A percentile compares a stretch with the other conserved stretches of the same genome.
Conservation (phyloP, 2,329 filamentous ascomycete genomes). For the Colletotrichum noveboracense region DNA sequence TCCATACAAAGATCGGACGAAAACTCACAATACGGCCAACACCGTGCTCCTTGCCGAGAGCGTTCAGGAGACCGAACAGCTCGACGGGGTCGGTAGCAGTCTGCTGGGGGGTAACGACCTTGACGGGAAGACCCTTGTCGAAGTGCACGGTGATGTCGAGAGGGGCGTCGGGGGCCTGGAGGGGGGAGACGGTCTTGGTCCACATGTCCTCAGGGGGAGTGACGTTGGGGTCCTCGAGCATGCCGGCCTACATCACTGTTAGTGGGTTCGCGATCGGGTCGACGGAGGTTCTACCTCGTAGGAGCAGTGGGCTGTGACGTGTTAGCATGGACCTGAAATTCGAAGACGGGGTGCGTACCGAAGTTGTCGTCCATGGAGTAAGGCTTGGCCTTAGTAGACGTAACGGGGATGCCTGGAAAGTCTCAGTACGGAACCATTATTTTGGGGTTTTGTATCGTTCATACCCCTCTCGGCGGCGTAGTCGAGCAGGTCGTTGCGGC, state of each 20-base stretch:
- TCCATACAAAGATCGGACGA: not conserved
- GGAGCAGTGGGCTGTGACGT: conserved; percentile 68
- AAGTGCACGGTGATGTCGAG: conserved; percentile 71
- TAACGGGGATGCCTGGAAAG: conserved; percentile 65
- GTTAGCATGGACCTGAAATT: conserved; percentile 44
- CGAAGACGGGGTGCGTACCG: not conserved
- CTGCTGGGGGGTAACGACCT: conserved; percentile 62
- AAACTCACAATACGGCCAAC: conserved; percentile 71
- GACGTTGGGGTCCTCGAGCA: conserved; percentile 63
- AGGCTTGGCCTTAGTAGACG: conserved; percentile 70
- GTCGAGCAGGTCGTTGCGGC: conserved; percentile 74
- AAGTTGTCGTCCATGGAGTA: conserved; percentile 47
- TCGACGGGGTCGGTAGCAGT: conserved; percentile 67
- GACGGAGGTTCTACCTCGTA: conserved; percentile 73
- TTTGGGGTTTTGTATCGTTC: no score
- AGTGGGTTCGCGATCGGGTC: conserved; percentile 48
- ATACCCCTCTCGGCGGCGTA: conserved; percentile 65
- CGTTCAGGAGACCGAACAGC: conserved; percentile 68
- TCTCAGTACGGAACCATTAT: not conserved
- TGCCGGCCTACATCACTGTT: conserved; percentile 43
- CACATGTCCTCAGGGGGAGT: conserved; percentile 74
- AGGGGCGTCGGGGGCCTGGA: conserved; percentile 66
- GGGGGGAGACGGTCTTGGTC: conserved; percentile 64
- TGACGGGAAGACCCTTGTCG: conserved; percentile 70
- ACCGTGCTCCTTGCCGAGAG: conserved; percentile 68